Evolutionary conservation across 1,139 yeast species (phyloP), one percentile per base, ranked within the genome.

Genomic region (Torulaspora globosa): DNA sequence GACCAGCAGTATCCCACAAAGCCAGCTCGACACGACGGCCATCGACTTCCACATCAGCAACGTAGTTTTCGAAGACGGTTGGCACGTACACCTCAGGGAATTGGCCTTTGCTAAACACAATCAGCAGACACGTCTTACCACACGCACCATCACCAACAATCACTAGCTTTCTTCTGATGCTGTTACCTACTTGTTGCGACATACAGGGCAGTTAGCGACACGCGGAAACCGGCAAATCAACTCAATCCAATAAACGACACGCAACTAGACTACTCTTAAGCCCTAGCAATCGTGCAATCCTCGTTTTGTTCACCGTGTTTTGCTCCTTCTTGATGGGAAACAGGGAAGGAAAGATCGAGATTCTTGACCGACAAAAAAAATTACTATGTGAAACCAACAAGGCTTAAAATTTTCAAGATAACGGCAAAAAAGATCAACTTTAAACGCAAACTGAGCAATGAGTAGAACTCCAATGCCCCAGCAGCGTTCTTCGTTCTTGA

Each of bases 1-100:
- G 97, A 54, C 97, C 97, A 47, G 97, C 97, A 59, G 97, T 89
- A 86, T 89, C 97, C 96, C 97, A 89, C 56, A 89, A 76, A 19
- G 96, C 96, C 71, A 89, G 77, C 68, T 87, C 95, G 49, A 88
- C 96, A 69, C 86, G 86, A 74, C 95, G 84, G 47, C 96, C 96
- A 63, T 89, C 90, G 52, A 89, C 95, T 67, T 85, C 95, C 48
- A 89, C 96, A 65, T 87, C 95, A 39, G 96, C 92, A 59, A 87
- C 95, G 70, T 89, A 88, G 74, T 88, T 88, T 69, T 89, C 97
- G 65, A 89, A 89, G 50, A 89, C 96, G 24, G 97, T 89, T 59
- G 97, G 97, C 41, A 88, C 96, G 67, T 89, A 89, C 49, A 87
- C 92, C 66, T 88, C 95, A 53, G 97, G 97, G 80, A 89, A 90